Evolutionary conservation across 192 early-diverging fungal species (phyloP), one percentile per base, ranked within the genome.

Genomic region (Entophlyctis luteolus): DNA sequence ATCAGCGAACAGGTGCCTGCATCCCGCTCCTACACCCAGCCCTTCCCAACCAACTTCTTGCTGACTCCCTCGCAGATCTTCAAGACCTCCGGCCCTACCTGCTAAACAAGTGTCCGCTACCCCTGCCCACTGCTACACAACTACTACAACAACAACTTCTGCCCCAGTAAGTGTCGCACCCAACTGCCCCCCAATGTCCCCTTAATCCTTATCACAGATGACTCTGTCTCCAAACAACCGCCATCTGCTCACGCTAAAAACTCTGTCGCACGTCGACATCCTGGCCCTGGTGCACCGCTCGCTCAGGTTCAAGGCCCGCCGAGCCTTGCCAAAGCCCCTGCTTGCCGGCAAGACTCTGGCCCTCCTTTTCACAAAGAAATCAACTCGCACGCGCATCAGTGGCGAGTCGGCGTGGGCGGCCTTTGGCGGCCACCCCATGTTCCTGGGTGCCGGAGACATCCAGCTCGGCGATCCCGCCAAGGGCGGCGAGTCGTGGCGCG

Each of bases 351-450:
- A 95, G 62, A 94, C 94, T 1, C 81, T 99, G 5, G 97, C 86
- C 1, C 76, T 99, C 36, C 81, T 98, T 67, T 99, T 99, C 45
- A 91, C 97, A 16, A 99, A 99, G 71, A 87, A 93, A 48, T 91
- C 88, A 1, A 99, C 97, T 4, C 91, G 97, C 47, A 99, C 97
- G 14, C 86, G 97, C 37, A 93, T 99, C 36, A 93, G 93, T 6
- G 87, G 92, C 53, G 97, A 99, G 73, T 82, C 91, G 10, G 91
- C 94, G 1, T 87, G 94, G 55, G 87, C 93, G 0, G 93, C 91
- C 68, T 83, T 93, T 49, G 97, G 97, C 62, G 97, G 95, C 2
- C 93, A 95, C 65, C 86, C 94, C 4, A 88, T 99, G 89, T 99
- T 98, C 70, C 79, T 99, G 58, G 92, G 93, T 47, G 80, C 87